Conservation (phyloP, 108 stramenopile species). For the Cylindrotheca closterium region DNA sequence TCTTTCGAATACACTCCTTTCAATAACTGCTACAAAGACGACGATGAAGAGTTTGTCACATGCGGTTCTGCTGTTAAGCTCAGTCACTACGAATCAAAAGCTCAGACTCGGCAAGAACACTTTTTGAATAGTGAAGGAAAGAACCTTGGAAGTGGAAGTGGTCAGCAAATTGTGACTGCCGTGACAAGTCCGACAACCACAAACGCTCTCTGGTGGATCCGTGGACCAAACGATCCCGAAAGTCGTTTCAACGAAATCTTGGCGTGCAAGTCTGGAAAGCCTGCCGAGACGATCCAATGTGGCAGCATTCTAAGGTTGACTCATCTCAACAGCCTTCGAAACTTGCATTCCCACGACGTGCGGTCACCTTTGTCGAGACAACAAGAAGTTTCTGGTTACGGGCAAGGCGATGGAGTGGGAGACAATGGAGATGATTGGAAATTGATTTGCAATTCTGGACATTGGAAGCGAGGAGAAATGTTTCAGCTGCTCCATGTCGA, state of each 20-base stretch:
- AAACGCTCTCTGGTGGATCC: slow-evolving; percentile 71
- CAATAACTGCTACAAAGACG: too few relatives aligned
- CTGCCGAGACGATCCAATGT: slow-evolving; percentile 57
- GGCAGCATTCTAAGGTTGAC: slow-evolving; percentile 63
- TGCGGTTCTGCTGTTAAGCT: slow-evolving; percentile 85
- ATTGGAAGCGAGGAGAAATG: slow-evolving; percentile 56
- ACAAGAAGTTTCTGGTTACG: slow-evolving; percentile 83
- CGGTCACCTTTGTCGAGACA: slow-evolving; percentile 60
- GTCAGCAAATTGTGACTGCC: slow-evolving; percentile 84
- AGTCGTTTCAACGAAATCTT: slow-evolving; percentile 3
- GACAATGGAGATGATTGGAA: slow-evolving; percentile 83
- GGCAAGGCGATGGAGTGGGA: slow-evolving; percentile 67
- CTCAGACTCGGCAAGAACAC: slow-evolving; percentile 5
- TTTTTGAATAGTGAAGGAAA: slow-evolving; percentile 42
- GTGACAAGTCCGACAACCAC: slow-evolving; percentile 28
- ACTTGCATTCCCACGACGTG: slow-evolving; percentile 78
- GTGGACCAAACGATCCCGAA: slow-evolving; percentile 52
- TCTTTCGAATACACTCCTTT: too few relatives aligned
- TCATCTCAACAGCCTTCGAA: slow-evolving; percentile 56
- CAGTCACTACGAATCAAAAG: slow-evolving; percentile 55
- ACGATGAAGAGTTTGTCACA: slow-evolving; percentile 59
- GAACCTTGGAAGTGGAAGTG: slow-evolving; percentile 50
- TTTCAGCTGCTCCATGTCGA: slow-evolving; percentile 63
- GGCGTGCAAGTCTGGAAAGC: slow-evolving; percentile 12
- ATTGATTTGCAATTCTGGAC: slow-evolving; percentile 50